Percentiles rank a stretch among this genome's conserved stretches.
These are phyloP conservation scores for Rubia peregrina DNA, from an alignment of 305 asterid genomes.

Conservation along the genomic window DNA sequence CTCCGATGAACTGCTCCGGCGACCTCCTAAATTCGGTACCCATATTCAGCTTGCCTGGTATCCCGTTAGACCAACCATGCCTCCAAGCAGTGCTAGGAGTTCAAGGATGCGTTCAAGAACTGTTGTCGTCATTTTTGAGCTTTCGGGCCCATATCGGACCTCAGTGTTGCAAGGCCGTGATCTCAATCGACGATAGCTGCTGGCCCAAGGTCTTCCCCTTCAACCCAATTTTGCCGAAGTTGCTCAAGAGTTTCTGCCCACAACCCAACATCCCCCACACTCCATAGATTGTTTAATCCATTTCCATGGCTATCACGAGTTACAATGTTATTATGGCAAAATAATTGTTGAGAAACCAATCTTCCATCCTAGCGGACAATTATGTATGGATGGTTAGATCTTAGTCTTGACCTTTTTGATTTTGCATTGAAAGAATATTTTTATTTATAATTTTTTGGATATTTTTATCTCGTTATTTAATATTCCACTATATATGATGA, in stretches of 20 bases:
- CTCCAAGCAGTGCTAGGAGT: conserved; percentile 6
- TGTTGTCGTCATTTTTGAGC: conserved; percentile 20
- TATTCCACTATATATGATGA: too few relatives aligned
- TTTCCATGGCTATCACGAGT: too few relatives aligned
- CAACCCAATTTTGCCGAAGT: conserved; percentile 12
- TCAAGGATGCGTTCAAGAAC: conserved; percentile 29
- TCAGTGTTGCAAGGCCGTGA: conserved; percentile 27
- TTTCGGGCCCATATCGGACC: conserved; percentile 26
- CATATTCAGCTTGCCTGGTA: background rate
- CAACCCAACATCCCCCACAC: background rate
- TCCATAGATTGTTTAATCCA: background rate
- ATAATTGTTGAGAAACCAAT: too few relatives aligned
- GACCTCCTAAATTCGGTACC: background rate
- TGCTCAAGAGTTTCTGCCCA: conserved; percentile 16
- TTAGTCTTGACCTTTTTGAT: too few relatives aligned
- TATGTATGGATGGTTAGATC: too few relatives aligned
- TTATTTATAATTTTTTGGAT: too few relatives aligned
- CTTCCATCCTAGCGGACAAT: too few relatives aligned
- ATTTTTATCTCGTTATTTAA: too few relatives aligned
- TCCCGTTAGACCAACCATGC: conserved; percentile 1
- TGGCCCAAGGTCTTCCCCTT: conserved; percentile 32
- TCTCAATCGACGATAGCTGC: conserved; percentile 29
- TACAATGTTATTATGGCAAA: too few relatives aligned
- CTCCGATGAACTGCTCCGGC: conserved; percentile 7
- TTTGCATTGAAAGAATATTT: too few relatives aligned